Conservation (phyloP, 202 grass and related monocot species). For the Panicum hallii region DNA sequence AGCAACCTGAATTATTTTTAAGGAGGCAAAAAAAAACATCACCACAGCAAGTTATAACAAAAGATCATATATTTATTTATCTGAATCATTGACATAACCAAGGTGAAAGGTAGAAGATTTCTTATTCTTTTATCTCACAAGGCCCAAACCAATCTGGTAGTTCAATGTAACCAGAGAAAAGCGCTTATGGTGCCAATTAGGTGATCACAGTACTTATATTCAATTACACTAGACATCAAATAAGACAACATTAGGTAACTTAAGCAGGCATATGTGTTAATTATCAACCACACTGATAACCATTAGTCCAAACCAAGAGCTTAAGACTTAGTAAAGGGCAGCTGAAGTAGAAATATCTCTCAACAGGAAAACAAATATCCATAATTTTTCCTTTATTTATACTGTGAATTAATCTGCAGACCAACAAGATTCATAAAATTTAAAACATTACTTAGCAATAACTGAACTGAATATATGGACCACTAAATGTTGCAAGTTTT, state of each 20-base stretch:
- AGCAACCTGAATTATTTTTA: conserved; percentile 50
- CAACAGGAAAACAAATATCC: not conserved
- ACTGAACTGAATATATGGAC: not conserved
- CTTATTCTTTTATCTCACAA: not conserved
- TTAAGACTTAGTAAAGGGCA: not conserved
- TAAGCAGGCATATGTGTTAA: not conserved
- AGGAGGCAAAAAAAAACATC: conserved; percentile 15
- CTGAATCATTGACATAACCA: not conserved
- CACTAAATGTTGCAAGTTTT: not conserved
- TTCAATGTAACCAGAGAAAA: not conserved
- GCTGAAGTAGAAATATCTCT: conserved; percentile 4
- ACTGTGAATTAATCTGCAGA: not conserved
- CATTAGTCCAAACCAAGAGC: not conserved
- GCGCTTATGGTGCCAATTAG: not conserved
- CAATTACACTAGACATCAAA: not conserved
- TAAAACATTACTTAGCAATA: conserved; percentile 2
- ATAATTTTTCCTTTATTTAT: not conserved
- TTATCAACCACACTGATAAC: not conserved
- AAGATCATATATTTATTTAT: not conserved
- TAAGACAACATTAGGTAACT: not conserved
- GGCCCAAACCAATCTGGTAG: not conserved
- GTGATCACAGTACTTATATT: not conserved
- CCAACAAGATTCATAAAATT: not conserved
- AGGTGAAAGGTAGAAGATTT: not conserved
- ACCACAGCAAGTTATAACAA: not conserved